Evolutionary conservation across 2,329 filamentous ascomycete species (phyloP), one percentile per base, ranked within the genome.

Genomic region (Pseudogymnoascus sp.): DNA sequence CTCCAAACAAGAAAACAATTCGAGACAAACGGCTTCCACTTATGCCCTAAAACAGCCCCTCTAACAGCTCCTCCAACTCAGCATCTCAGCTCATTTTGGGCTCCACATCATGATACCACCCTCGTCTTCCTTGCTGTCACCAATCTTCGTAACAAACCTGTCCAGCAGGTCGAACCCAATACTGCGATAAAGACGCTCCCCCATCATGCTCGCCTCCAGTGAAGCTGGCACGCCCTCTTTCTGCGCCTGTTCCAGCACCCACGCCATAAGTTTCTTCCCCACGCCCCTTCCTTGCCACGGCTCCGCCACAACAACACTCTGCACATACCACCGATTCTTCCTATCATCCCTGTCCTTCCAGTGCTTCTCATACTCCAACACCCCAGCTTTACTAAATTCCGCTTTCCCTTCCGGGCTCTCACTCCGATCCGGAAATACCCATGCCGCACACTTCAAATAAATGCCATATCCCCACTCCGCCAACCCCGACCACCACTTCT

Each of bases 201-300:
- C 69, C 11, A 28, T n/a, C 5, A 23, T 41, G 63, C 66, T 71
- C 2, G 67, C 63, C 38, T 69, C 67, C 59, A 72, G 31, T 1
- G 66, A 68, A 7, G 69, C 60, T 16, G 62, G 9, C 7, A 71
- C 69, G 18, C 55, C 59, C 60, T 72, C 69, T 37, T 60, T 60
- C 59, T 69, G 64, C 4, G 69, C 69, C 59, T 59, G 65, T 35
- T 59, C 45, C n/a, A 69, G 58, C 7, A 69, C 65, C 64, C 70
- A 66, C 25, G 49, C 62, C 69, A 72, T 70, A 28, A 72, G 59
- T 55, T 14, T 65, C 66, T 65, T 69, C 58, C 70, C 70, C 59
- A 69, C 63, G 1, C 67, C 67, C 63, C 49, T 64, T 18, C 69
- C 62, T 37, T 69, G 69, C 45, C 63, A 71, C 28, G 65, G 63